Evolutionary conservation across 306 rosid genomes (phyloP).

Genomic region (Cajanus cajan): DNA sequence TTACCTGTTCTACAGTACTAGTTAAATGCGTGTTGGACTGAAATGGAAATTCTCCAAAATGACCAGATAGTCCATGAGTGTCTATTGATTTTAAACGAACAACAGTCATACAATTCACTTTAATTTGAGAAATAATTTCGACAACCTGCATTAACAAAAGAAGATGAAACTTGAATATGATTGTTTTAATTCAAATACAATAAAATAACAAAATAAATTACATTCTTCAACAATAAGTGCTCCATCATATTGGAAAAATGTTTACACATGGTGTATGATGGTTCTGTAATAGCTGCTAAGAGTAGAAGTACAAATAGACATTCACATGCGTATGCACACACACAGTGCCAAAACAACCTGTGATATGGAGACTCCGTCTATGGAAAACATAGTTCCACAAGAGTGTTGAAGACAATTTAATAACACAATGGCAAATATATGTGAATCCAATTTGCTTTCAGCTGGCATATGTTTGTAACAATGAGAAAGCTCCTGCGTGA

Average conservation of each 20-base stretch:
- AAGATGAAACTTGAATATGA: slow-evolving; percentile 31
- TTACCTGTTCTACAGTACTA: slow-evolving; percentile 82
- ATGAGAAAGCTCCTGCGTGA: slow-evolving; percentile 73
- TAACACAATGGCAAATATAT: slow-evolving; percentile 63
- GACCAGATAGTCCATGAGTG: slow-evolving; percentile 39
- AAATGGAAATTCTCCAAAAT: slow-evolving; percentile 43
- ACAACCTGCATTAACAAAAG: slow-evolving; percentile 58
- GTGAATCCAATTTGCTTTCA: slow-evolving; percentile 78
- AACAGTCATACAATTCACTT: slow-evolving; percentile 85
- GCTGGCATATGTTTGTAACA: slow-evolving; percentile 50
- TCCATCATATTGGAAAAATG: slow-evolving; percentile 12
- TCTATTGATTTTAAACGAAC: slow-evolving; percentile 70
- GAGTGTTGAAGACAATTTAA: slow-evolving; percentile 59
- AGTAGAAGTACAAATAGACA: slow-evolving; percentile 20
- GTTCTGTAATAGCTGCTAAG: slow-evolving; percentile 4
- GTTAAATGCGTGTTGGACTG: slow-evolving; percentile 40
- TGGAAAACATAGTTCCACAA: slow-evolving; percentile 38
- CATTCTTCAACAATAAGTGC: slow-evolving; percentile 2
- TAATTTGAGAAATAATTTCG: slow-evolving; percentile 73
- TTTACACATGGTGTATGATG: slow-evolving; percentile 10
- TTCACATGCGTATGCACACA: not conserved
- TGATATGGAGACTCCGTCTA: slow-evolving; percentile 50
- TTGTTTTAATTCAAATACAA: slow-evolving; percentile 27
- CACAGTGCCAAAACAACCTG: slow-evolving; percentile 56
- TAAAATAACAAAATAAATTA: slow-evolving; percentile 11